phyloP scores from a whole-genome alignment of 2,329 filamentous ascomycete genomes.

The Camillea tinctor region DNA sequence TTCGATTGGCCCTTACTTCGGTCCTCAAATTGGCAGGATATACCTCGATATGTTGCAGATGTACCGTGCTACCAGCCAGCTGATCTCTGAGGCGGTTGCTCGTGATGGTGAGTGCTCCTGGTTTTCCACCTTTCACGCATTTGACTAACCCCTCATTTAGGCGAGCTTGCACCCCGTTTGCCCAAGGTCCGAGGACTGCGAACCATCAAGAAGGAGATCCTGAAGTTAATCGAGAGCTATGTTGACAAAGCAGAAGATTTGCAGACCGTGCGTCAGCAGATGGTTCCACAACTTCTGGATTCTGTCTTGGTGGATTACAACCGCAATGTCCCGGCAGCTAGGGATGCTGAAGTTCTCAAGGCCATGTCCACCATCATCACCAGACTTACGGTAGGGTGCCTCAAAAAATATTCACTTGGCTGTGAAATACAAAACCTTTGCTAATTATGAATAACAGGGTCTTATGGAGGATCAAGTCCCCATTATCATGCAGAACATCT shows the following conservation, averaged over 20 bases:
- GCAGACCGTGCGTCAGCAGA: conserved; percentile 87
- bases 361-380: conserved; percentile 97
- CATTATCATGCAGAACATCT: conserved; percentile 96
- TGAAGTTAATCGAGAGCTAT: conserved; percentile 97
- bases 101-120: conserved; percentile 63
- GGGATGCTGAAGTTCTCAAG: conserved; percentile 93
- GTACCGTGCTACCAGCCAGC: conserved; percentile 94
- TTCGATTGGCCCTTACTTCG: conserved; percentile 96
- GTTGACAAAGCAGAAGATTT: conserved; percentile 97
- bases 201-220: conserved; percentile 98
- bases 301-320: conserved; percentile 95
- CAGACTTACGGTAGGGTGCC: conserved; percentile 84
- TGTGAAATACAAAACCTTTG: conserved; percentile 3
- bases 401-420: neutral
- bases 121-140: conserved; percentile 5
- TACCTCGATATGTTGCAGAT: conserved; percentile 99
- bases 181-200: conserved; percentile 91
- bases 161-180: conserved; percentile 93
- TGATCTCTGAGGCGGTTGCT: conserved; percentile 91
- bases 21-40: conserved; percentile 94
- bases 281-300: conserved; percentile 93
- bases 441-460: conserved; percentile 49
- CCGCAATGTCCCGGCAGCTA: conserved; percentile 90
- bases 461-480: conserved; percentile 99
- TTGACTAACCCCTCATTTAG: conserved; percentile 46